Conservation (phyloP, 345 rosid genomes). For the Camelina hispida region DNA sequence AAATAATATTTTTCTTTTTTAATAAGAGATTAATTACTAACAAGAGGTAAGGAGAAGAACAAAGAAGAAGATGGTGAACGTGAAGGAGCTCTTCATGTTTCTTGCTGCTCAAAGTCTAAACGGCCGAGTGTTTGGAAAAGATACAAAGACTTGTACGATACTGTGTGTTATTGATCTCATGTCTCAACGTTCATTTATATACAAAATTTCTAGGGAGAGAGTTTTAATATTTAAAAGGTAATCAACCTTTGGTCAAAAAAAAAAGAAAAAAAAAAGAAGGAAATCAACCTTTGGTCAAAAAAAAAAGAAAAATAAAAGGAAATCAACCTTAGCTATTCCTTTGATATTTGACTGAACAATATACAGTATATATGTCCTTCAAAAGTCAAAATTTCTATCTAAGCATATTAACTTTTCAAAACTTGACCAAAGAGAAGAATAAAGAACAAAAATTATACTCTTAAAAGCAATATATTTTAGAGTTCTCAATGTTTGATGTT, state of each 20-base stretch:
- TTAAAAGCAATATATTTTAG: no score
- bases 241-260: no score
- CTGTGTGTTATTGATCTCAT: constrained; percentile 7
- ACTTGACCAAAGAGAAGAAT: neutral
- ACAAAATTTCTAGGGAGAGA: no score
- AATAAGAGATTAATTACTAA: constrained; percentile 19
- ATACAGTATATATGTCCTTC: neutral
- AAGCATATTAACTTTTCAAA: neutral
- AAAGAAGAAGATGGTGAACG: constrained; percentile 26
- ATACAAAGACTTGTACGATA: neutral
- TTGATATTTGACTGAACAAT: no score
- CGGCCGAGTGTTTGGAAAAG: neutral
- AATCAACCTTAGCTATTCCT: no score
- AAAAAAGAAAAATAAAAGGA: no score
- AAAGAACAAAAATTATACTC: no score
- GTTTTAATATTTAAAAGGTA: no score
- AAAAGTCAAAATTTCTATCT: neutral
- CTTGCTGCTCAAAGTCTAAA: neutral
- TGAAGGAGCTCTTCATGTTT: constrained; percentile 31
- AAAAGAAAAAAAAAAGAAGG: no score
- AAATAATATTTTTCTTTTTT: no score
- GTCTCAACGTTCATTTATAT: neutral
- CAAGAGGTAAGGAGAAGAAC: constrained; percentile 25
- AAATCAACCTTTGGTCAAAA: no score
- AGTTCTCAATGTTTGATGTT: neutral